Evolutionary conservation across 371 early-diverging fungal genomes (phyloP).

Genomic region (Mucor plumbeus): DNA sequence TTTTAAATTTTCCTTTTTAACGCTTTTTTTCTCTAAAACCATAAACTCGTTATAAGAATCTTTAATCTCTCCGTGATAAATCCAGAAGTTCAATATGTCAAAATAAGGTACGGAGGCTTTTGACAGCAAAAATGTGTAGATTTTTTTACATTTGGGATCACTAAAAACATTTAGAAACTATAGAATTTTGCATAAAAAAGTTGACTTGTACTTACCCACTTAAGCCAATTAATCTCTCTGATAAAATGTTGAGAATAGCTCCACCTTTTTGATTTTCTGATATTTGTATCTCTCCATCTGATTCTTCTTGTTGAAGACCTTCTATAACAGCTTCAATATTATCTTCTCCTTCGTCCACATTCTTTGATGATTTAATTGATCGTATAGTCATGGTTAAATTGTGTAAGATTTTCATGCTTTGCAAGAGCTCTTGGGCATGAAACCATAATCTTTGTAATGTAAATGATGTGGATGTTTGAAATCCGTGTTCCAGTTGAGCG

Average conservation of each 20-base stretch:
- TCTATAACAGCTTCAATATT: constrained; percentile 61
- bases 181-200: constrained; percentile 11
- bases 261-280: constrained; percentile 67
- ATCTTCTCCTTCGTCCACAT: constrained; percentile 22
- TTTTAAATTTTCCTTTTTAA: constrained; percentile 66
- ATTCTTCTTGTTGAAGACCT: constrained; percentile 46
- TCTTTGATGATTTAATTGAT: constrained; percentile 1
- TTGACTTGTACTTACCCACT: constrained; percentile 62
- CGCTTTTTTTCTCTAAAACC: constrained; percentile 69
- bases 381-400: constrained; percentile 62
- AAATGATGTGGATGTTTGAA: constrained; percentile 74
- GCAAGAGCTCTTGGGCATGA: constrained; percentile 78
- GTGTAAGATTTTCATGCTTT: constrained; percentile 73
- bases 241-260: constrained; percentile 64
- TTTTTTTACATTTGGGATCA: constrained; percentile 74
- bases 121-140: constrained; percentile 78
- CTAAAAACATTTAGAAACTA: constrained; percentile 54
- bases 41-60: constrained; percentile 93
- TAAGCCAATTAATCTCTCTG: constrained; percentile 62
- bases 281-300: constrained; percentile 37
- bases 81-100: constrained; percentile 84
- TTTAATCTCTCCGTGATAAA: constrained; percentile 82
- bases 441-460: constrained; percentile 91
- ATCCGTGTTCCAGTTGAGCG: constrained; percentile 90
- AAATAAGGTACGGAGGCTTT: constrained; percentile 85